phyloP scores from a whole-genome alignment of 2,329 filamentous ascomycete genomes.

The Teratosphaeria viscida region DNA sequence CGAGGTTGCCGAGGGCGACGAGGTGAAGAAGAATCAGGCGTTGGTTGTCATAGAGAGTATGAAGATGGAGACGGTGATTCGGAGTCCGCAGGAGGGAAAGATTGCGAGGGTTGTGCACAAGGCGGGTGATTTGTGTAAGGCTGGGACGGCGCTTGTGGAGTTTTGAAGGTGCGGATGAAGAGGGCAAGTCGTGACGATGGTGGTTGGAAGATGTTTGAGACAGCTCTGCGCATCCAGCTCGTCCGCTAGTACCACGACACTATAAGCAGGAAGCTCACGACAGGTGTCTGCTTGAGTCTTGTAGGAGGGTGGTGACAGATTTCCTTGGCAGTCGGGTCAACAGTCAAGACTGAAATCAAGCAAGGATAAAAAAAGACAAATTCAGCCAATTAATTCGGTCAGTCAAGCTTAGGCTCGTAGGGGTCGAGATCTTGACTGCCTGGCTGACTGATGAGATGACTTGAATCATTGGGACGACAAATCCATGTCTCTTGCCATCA shows the following conservation, averaged over 20 bases:
- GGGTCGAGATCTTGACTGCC: too few species aligned
- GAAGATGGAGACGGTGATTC: conserved; percentile 48
- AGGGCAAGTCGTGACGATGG: background rate
- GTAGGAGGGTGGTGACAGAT: too few species aligned
- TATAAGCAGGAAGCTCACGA: too few species aligned
- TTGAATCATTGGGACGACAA: too few species aligned
- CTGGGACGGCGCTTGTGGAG: conserved; percentile 37
- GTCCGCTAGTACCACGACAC: background rate
- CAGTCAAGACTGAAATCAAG: too few species aligned
- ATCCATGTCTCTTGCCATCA: too few species aligned
- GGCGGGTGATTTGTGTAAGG: conserved; percentile 36
- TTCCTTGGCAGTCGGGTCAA: too few species aligned
- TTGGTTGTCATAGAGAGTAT: conserved; percentile 59
- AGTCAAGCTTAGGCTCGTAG: too few species aligned
- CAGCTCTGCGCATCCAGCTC: background rate
- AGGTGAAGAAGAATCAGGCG: conserved; percentile 73
- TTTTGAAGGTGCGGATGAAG: conserved; percentile 27
- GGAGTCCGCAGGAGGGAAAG: conserved; percentile 38
- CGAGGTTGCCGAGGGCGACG: conserved; percentile 71
- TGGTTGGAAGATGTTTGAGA: background rate
- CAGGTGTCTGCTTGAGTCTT: too few species aligned
- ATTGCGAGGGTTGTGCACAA: conserved; percentile 40
- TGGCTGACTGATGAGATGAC: too few species aligned
- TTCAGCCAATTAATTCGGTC: too few species aligned
- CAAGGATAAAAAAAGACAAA: too few species aligned